These are phyloP conservation scores for Raphanus raphanistrum DNA, from an alignment of 345 rosid species.

Conservation along the genomic window DNA sequence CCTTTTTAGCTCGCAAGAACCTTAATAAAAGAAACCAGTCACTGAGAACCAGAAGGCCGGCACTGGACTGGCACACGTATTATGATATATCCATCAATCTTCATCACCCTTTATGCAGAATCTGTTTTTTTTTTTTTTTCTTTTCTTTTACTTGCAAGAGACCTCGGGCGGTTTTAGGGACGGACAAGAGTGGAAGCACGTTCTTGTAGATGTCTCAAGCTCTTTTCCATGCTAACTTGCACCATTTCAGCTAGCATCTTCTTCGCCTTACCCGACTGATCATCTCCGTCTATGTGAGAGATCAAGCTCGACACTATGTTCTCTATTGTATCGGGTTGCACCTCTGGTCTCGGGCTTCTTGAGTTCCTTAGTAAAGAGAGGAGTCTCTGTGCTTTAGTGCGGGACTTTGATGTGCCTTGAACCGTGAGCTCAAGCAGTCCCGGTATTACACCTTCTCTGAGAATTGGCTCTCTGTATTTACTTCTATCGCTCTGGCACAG, in stretches of 20 bases:
- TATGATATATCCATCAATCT: slow-evolving; percentile 5
- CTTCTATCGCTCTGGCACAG: slow-evolving; percentile 85
- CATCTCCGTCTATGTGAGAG: slow-evolving; percentile 87
- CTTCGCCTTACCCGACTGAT: slow-evolving; percentile 88
- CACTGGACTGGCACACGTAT: slow-evolving; percentile 35
- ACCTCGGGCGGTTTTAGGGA: slow-evolving; percentile 40
- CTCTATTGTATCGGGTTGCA: slow-evolving; percentile 78
- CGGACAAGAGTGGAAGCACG: slow-evolving; percentile 82
- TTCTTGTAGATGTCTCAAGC: slow-evolving; percentile 89
- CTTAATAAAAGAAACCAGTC: slow-evolving; percentile 28
- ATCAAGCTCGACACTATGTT: slow-evolving; percentile 88
- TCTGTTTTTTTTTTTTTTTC: neutral
- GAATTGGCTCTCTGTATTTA: slow-evolving; percentile 88
- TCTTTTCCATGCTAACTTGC: slow-evolving; percentile 97
- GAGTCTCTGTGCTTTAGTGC: slow-evolving; percentile 69
- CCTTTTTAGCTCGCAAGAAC: neutral
- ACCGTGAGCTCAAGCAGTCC: slow-evolving; percentile 96
- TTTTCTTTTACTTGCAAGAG: neutral
- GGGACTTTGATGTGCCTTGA: slow-evolving; percentile 88
- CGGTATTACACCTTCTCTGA: slow-evolving; percentile 93
- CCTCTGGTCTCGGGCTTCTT: slow-evolving; percentile 67
- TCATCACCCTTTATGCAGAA: slow-evolving; percentile 8
- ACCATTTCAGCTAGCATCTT: slow-evolving; percentile 98
- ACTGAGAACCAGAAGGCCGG: slow-evolving; percentile 37
- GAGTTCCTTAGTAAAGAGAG: slow-evolving; percentile 73